These are phyloP conservation scores for Solanum virginianum DNA, from an alignment of 257 asterid species.

Conservation along the genomic window DNA sequence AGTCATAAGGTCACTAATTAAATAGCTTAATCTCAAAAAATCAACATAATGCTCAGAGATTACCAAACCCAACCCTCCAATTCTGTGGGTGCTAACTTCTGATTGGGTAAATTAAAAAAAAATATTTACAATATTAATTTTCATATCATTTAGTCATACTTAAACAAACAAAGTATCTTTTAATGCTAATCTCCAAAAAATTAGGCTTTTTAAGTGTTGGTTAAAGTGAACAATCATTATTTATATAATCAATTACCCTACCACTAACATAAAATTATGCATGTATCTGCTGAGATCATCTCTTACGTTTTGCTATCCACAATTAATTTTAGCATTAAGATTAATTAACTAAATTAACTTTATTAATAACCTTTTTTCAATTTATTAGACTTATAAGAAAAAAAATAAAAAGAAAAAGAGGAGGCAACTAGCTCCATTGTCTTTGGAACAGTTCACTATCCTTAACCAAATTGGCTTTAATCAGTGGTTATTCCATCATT, in stretches of 20 bases:
- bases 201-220: constrained; percentile 15
- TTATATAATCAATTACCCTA: neutral
- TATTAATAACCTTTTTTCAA: neutral
- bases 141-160: neutral
- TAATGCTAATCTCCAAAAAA: constrained; percentile 13
- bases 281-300: neutral
- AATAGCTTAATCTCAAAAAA: neutral
- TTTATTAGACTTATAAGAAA: neutral
- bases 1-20: constrained; percentile 1
- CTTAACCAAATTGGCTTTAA: neutral
- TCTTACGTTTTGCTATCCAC: neutral
- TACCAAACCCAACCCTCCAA: neutral
- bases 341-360: neutral
- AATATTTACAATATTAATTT: neutral
- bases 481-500: neutral
- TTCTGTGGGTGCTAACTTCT: neutral
- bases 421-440: constrained; percentile 9
- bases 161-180: neutral
- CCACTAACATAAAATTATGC: constrained; percentile 2
- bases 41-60: neutral
- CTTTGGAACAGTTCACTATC: neutral
- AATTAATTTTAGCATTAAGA: neutral
- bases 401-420: neutral
- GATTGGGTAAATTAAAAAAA: neutral
- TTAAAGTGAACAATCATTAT: neutral